Evolutionary conservation across 306 rosid genomes (phyloP), one percentile per base, ranked within the genome.

Genomic region (Malus orientalis): DNA sequence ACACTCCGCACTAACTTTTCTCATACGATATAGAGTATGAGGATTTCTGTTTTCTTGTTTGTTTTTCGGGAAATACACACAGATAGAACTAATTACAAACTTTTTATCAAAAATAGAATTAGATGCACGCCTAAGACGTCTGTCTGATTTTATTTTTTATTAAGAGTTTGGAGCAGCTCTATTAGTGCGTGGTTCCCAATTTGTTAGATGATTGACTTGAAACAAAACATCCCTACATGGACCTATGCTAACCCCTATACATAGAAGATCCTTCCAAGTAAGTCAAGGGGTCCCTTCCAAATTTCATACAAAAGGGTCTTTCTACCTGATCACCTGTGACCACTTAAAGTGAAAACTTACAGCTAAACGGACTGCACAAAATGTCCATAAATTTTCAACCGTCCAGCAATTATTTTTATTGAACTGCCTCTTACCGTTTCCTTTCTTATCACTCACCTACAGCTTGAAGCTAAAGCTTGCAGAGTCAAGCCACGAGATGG

Each of bases 301-400:
- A 66, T 66, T 78, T 64, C 83, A 59, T 70, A 79, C 42, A 74
- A 68, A 75, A 76, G 77, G 44, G 60, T 4, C 47, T 80, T 84
- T 75, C 74, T 78, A 79, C 78, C 71, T 3, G 13, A 16, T 71
- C 72, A 78, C 81, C 45, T 84, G 91, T 86, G 86, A 88, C 77
- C 79, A 73, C 66, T 70, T 66, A 83, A 91, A 89, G 89, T 63
- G 67, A 64, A 58, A 66, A 75, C 38, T 70, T 55, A 33, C 80
- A 45, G 59, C 82, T 78, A 76, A 61, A 89, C 81, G 84, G 61
- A 38, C 68, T 32, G 65, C 97, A 93, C 89, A 86, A 81, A 88
- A 85, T 73, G 55, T 74, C 40, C 78, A 73, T 40, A 76, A 74
- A 77, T 49, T 11, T 85, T 71, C 87, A 89, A 80, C 96, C 78